Percentiles rank a stretch among this genome's conserved stretches.
phyloP scores from a whole-genome alignment of 768 basidiomycete species.

The Gymnopilus junonius region DNA sequence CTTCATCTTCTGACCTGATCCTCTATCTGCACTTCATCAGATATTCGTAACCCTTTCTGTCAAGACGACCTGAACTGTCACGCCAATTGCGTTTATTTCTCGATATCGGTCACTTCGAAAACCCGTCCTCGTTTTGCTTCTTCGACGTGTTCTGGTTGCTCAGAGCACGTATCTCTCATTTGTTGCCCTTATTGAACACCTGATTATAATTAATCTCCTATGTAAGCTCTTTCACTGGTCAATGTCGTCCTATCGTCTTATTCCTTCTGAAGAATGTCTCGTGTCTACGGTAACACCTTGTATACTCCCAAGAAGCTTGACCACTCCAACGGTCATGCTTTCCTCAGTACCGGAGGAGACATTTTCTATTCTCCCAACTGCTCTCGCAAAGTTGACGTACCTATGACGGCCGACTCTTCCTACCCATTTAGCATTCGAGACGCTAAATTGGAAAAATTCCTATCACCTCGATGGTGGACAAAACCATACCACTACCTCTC shows the following conservation, averaged over 20 bases:
- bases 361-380: constrained; percentile 4
- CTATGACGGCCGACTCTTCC: not conserved
- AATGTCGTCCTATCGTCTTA: not conserved
- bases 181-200: no score
- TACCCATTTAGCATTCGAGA: not conserved
- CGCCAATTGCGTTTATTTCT: no score
- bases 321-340: constrained; percentile 3
- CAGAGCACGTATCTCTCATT: not conserved
- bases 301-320: not conserved
- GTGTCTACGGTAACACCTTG: not conserved
- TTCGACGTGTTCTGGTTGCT: not conserved
- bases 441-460: not conserved
- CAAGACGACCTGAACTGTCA: no score
- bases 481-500: not conserved
- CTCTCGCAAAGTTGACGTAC: not conserved
- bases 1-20: not conserved
- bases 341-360: not conserved
- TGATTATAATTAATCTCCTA: not conserved
- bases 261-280: not conserved
- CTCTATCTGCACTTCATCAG: no score
- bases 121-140: not conserved
- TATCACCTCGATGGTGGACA: constrained; percentile 10
- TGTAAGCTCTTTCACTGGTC: not conserved
- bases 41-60: no score
- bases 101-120: no score